Evolutionary conservation across 495 filamentous ascomycete genomes (phyloP), one percentile per base, ranked within the genome.

Genomic region (Aspergillus carlsbadensis): DNA sequence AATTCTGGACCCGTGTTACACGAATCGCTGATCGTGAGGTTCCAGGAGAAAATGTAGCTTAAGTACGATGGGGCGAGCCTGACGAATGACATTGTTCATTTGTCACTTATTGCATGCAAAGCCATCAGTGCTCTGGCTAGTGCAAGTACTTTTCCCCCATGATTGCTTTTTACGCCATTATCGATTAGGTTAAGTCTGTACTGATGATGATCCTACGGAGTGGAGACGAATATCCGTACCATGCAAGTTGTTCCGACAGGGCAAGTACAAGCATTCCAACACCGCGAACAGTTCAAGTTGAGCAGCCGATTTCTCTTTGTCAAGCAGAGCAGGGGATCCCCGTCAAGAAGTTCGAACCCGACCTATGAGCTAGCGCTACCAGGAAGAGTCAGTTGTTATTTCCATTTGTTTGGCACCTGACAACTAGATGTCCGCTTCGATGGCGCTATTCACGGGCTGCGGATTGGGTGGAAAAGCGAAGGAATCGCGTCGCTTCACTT

Each of bases 1-100:
- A 50, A 50, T 39, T 57, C 45, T 40, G 54, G 45, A 57, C 37
- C 36, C 45, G n/a, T 48, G 54, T 57, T 57, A 57, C 54, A 57
- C 54, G 34, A 50, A 44, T 44, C 26, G 45, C 29, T 44, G 44
- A 57, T 57, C 45, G 44, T 22, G 26, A 44, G 36, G n/a, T 50
- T 43, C 45, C 44, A 33, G 26, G 45, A 56, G 22, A 17, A 43
- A 43, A 21, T 7, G 31, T 15, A 39, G 29, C 22, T 39, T n/a
- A 54, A 21, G 18, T 15, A 56, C 44, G 35, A 43, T 56, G 53
- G 34, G 43, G 53, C 18, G 22, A 5, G 13, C 35, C 37, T 3
- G 54, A 37, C 54, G 37, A 57, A 57, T 57, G 37, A 22, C 24
- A 49, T 42, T 26, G 35, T 8, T 5, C n/a, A 37, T 15, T 24